Evolutionary conservation across 164 flowering plant species (phyloP).

Genomic region (Magnolia kwangsiensis): DNA sequence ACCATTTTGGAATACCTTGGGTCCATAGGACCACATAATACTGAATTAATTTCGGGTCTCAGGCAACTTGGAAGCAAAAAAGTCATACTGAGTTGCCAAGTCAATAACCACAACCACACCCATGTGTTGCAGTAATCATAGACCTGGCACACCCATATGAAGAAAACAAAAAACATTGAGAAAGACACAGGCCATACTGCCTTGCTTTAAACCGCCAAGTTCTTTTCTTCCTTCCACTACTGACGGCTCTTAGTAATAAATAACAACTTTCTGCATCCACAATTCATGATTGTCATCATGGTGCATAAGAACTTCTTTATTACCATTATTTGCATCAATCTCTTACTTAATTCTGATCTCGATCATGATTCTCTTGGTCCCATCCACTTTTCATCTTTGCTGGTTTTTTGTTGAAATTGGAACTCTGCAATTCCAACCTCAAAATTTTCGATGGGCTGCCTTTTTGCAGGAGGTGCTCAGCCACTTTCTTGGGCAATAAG

Average conservation of each 20-base stretch:
- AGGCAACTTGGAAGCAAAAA: too few relatives aligned
- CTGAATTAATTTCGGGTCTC: too few relatives aligned
- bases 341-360: too few relatives aligned
- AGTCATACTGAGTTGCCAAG: too few relatives aligned
- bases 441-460: not conserved
- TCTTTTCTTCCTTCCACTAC: not conserved
- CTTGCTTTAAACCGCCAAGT: not conserved
- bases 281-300: not conserved
- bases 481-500: constrained; percentile 87
- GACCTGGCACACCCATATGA: not conserved
- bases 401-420: not conserved
- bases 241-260: not conserved
- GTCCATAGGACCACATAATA: too few relatives aligned
- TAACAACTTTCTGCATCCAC: not conserved
- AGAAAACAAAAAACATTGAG: not conserved
- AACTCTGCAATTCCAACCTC: not conserved
- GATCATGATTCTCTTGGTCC: not conserved
- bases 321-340: not conserved
- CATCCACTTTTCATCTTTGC: not conserved
- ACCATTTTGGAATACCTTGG: too few relatives aligned
- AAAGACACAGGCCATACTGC: not conserved
- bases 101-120: too few relatives aligned
- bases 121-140: too few relatives aligned
- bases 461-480: constrained; percentile 62
- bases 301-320: not conserved